Conservation (phyloP, 2,329 filamentous ascomycete genomes). For the Trichoderma atroviride region DNA sequence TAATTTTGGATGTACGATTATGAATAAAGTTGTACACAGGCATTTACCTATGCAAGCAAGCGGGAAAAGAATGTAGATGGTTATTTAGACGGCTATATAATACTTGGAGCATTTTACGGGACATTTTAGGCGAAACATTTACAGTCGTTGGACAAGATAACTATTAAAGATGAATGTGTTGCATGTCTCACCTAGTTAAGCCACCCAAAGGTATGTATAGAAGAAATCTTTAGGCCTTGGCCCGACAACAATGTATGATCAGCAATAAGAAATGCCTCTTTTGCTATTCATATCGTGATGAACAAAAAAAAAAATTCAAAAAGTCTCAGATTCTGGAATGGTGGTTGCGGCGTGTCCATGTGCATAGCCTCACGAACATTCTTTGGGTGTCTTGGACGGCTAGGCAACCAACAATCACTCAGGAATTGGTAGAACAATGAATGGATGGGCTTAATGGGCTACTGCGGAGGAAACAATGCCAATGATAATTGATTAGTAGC, state of each 20-base stretch:
- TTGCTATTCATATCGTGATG: neutral
- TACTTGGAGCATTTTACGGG: slow-evolving; percentile 20
- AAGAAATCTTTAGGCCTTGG: neutral
- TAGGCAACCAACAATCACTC: neutral
- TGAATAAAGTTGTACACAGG: slow-evolving; percentile 1
- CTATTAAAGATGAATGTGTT: neutral
- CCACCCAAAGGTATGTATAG: slow-evolving; percentile 28
- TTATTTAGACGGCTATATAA: neutral
- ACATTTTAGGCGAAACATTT: slow-evolving; percentile 23
- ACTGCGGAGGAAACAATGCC: slow-evolving; percentile 13
- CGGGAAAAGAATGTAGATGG: slow-evolving; percentile 22
- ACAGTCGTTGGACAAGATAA: neutral
- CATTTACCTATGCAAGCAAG: slow-evolving; percentile 5
- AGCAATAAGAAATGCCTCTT: neutral
- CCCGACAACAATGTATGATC: neutral
- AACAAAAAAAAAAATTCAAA: neutral
- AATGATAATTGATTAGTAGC: neutral
- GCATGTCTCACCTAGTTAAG: slow-evolving; percentile 18
- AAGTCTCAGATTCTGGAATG: slow-evolving; percentile 23
- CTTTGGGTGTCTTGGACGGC: slow-evolving; percentile 3
- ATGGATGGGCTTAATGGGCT: too few relatives aligned
- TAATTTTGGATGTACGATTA: slow-evolving; percentile 13
- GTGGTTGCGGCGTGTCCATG: neutral
- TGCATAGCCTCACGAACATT: neutral
- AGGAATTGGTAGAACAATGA: slow-evolving; percentile 23